Percentiles rank a stretch among this genome's conserved stretches.
These are phyloP conservation scores for Dunaliella primolecta DNA, from an alignment of 139 green algal genomes.

Conservation along the genomic window DNA sequence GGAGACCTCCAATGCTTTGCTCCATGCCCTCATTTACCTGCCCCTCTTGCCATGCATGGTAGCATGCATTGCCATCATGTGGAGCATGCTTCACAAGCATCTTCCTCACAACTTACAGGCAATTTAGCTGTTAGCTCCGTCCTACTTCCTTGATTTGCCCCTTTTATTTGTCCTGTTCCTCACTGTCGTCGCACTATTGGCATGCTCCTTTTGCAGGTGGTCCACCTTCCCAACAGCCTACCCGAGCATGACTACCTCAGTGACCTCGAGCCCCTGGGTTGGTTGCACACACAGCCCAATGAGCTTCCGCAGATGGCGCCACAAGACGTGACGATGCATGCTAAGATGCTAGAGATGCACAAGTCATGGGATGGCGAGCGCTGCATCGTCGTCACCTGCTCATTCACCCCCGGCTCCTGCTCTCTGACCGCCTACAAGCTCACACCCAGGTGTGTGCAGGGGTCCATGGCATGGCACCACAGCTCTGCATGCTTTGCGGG, in stretches of 20 bases:
- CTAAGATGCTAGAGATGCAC: slow-evolving; percentile 91
- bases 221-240: slow-evolving; percentile 82
- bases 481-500: too few species aligned
- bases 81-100: too few species aligned
- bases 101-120: too few species aligned
- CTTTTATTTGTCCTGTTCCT: too few species aligned
- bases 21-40: too few species aligned
- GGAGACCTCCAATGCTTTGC: too few species aligned
- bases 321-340: slow-evolving; percentile 88
- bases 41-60: too few species aligned
- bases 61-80: too few species aligned
- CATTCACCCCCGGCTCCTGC: slow-evolving; percentile 95
- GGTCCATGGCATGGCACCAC: too few species aligned
- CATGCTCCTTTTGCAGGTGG: slow-evolving; percentile 33
- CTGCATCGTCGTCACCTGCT: slow-evolving; percentile 89
- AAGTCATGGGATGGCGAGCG: slow-evolving; percentile 96
- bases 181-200: too few species aligned
- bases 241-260: slow-evolving; percentile 95
- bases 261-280: slow-evolving; percentile 97
- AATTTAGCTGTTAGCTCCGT: too few species aligned
- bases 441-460: slow-evolving; percentile 81
- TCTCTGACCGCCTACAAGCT: slow-evolving; percentile 97
- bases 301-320: slow-evolving; percentile 90
- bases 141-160: too few species aligned
- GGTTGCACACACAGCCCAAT: slow-evolving; percentile 98